Base-by-base conservation (phyloP, 129 eudicot species). In the Flaveria sonorensis region DNA sequence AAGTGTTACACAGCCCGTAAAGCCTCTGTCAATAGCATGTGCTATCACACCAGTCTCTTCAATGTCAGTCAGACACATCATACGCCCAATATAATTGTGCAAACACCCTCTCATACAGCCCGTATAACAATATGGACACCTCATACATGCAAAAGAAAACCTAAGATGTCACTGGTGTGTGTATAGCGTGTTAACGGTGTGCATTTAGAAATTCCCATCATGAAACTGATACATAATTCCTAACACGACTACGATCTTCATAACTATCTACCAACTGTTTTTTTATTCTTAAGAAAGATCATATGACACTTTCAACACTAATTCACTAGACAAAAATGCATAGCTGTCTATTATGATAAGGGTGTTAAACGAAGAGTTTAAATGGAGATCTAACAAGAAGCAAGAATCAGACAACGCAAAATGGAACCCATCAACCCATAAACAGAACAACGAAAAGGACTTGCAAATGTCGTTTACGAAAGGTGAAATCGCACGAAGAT, bases 371-470 rank as follows among this genome's bases (percentile, higher is more conserved):
- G 40, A 36, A 47, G 32, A 24, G 43, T 75, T 76, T 45, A 16
- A 48, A 42, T 77, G 75, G 40, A 36, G 40, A 36, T 36, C 40
- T 5, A 36, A 36, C 40, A 36, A 32, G 7, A 32, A 36, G 40
- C 40, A 36, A 4, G 40, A 69, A 70, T 68, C 39, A 69, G 61
- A 72, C 79, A 52, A 53, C 59, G 42, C 6, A 51, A 36, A 64
- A 48, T 40, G 51, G 24, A 43, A 66, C 57, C 32, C 40, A 43
- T 36, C n/a, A 43, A 66, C 57, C 32, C 40, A 55, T 36, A 24
- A 59, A 70, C 73, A 81, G 72, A 47, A 45, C 55, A 43, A 70
- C 52, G 78, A 82, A 69, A 75, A 75, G 2, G 81, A 81, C 81
- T 21, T 60, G 52, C 1, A 32, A 32, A 60, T 81, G 84, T 75